A percentile compares a stretch with the other conserved stretches of the same genome.
Evolutionary conservation across 2,329 filamentous ascomycete genomes (phyloP).

Genomic region (Leptographium procerum): DNA sequence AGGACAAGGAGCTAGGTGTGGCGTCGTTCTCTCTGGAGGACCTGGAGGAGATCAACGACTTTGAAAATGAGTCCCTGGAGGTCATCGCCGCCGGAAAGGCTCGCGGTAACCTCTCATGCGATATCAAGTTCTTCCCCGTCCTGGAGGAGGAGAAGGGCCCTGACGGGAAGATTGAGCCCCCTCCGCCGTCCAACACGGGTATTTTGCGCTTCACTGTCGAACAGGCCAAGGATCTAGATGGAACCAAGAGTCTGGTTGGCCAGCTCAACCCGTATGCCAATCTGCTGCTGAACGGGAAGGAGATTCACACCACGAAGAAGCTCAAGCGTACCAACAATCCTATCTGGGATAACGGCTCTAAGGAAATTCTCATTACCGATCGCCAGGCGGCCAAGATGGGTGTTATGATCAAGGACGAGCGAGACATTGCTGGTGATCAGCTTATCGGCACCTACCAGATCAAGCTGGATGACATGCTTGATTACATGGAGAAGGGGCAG

Average conservation of each 20-base stretch:
- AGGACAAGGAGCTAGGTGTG: slow-evolving; percentile 87
- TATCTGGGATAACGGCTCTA: slow-evolving; percentile 85
- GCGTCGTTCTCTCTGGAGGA: slow-evolving; percentile 79
- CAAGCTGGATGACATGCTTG: slow-evolving; percentile 85
- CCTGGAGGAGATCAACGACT: slow-evolving; percentile 62
- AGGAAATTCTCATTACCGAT: slow-evolving; percentile 92
- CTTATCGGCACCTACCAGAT: slow-evolving; percentile 89
- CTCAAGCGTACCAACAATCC: slow-evolving; percentile 96
- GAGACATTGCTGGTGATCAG: slow-evolving; percentile 72
- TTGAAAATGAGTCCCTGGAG: slow-evolving; percentile 78
- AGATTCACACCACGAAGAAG: slow-evolving; percentile 80
- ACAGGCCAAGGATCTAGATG: slow-evolving; percentile 92
- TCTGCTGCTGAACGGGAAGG: slow-evolving; percentile 82
- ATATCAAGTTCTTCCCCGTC: slow-evolving; percentile 93
- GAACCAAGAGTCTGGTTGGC: slow-evolving; percentile 82
- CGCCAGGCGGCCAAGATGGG: slow-evolving; percentile 83
- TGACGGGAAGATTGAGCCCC: slow-evolving; percentile 67
- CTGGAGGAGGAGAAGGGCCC: slow-evolving; percentile 59
- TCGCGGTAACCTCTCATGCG: slow-evolving; percentile 67
- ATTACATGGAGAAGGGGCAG: slow-evolving; percentile 81
- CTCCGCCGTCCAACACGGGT: slow-evolving; percentile 84
- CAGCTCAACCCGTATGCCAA: slow-evolving; percentile 83
- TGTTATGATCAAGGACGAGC: slow-evolving; percentile 88
- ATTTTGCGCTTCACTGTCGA: slow-evolving; percentile 89
- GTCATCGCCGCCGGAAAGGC: slow-evolving; percentile 74